phyloP scores from a whole-genome alignment of 1,139 yeast genomes.

The Hanseniaspora gamundiae region DNA sequence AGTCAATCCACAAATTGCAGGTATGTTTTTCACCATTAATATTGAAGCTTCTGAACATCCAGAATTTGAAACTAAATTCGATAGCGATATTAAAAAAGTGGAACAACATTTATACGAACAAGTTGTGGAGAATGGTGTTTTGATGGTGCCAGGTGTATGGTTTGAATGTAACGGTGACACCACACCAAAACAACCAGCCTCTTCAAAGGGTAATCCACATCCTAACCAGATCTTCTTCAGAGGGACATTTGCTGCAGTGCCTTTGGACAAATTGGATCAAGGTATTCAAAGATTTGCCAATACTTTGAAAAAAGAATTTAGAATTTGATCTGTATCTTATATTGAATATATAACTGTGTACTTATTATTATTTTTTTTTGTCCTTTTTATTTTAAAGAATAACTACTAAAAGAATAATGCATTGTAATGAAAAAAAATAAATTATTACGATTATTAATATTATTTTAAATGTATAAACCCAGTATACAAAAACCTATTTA shows the following conservation, averaged over 20 bases:
- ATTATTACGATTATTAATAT: too few species aligned
- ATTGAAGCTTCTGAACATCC: slow-evolving; percentile 50
- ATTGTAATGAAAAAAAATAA: too few species aligned
- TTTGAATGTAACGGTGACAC: slow-evolving; percentile 35
- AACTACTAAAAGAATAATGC: too few species aligned
- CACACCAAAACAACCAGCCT: slow-evolving; percentile 41
- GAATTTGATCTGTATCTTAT: too few species aligned
- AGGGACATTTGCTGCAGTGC: slow-evolving; percentile 61
- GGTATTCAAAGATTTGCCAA: slow-evolving; percentile 48
- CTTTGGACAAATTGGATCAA: slow-evolving; percentile 38
- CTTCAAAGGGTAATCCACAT: slow-evolving; percentile 20
- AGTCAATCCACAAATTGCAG: slow-evolving; percentile 48
- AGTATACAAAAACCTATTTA: too few species aligned
- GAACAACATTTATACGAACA: slow-evolving; percentile 39
- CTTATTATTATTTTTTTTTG: too few species aligned
- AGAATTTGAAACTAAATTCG: slow-evolving; percentile 33
- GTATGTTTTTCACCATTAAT: slow-evolving; percentile 49
- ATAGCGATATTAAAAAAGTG: slow-evolving; percentile 36
- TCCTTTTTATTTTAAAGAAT: too few species aligned
- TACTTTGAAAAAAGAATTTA: slow-evolving; percentile 36
- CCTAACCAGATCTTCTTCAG: slow-evolving; percentile 40
- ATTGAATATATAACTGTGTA: too few species aligned
- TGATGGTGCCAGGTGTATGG: slow-evolving; percentile 55
- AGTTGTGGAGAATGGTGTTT: slow-evolving; percentile 37
- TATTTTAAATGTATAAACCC: too few species aligned